Percentiles rank a stretch among this genome's conserved stretches.
These are phyloP conservation scores for Phytophthora multivora DNA, from an alignment of 352 stramenopile genomes.

Conservation along the genomic window DNA sequence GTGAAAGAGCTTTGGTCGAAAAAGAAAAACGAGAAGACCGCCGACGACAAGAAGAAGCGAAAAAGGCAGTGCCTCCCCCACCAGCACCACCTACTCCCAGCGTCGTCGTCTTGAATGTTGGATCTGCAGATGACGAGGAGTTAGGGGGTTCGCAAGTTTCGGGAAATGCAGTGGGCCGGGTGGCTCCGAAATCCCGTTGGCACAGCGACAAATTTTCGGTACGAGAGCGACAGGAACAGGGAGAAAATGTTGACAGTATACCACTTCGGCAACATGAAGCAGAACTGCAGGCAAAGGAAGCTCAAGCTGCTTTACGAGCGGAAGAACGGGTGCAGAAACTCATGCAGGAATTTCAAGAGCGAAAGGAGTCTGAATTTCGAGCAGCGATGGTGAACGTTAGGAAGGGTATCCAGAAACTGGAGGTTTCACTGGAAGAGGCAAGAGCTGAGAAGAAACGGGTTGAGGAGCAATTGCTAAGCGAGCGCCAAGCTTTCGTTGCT, in stretches of 20 bases:
- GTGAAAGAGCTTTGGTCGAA: slow-evolving; percentile 50
- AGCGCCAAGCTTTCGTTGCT: slow-evolving; percentile 57
- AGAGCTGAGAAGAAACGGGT: slow-evolving; percentile 53
- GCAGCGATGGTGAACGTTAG: slow-evolving; percentile 76
- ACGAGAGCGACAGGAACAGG: slow-evolving; percentile 20
- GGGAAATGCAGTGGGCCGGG: slow-evolving; percentile 25
- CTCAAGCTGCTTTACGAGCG: slow-evolving; percentile 48
- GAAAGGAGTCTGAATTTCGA: slow-evolving; percentile 69
- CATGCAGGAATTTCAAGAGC: slow-evolving; percentile 63
- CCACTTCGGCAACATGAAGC: slow-evolving; percentile 57
- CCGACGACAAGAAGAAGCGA: slow-evolving; percentile 21
- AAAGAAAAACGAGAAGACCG: slow-evolving; percentile 46
- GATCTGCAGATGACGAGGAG: slow-evolving; percentile 37
- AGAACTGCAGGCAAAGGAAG: slow-evolving; percentile 59
- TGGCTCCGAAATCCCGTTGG: slow-evolving; percentile 8
- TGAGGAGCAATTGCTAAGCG: slow-evolving; percentile 55
- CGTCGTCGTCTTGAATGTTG: slow-evolving; percentile 69
- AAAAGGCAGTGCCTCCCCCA: slow-evolving; percentile 10
- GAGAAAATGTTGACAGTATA: slow-evolving; percentile 34
- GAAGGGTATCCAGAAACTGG: slow-evolving; percentile 76
- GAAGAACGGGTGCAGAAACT: slow-evolving; percentile 61
- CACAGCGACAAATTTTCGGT: slow-evolving; percentile 32
- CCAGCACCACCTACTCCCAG: slow-evolving; percentile 31
- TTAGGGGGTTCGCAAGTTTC: slow-evolving; percentile 16
- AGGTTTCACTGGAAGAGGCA: slow-evolving; percentile 49